A percentile compares a stretch with the other conserved stretches of the same genome.
Evolutionary conservation across 1,139 yeast species (phyloP).

Genomic region (Pichia inconspicua): DNA sequence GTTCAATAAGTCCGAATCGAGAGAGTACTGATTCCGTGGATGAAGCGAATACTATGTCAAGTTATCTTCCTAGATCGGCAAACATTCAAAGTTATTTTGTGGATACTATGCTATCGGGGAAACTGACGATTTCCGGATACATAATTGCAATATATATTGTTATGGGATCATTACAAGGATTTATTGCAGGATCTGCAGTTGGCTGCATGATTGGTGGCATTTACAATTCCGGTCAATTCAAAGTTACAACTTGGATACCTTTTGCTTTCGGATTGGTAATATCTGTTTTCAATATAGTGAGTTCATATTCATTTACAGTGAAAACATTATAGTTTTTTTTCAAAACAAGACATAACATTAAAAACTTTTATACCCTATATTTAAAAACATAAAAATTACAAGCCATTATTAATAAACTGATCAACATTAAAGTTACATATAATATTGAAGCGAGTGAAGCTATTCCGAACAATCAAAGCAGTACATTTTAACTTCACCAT

Average conservation of each 20-base stretch:
- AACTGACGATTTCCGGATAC: slow-evolving; percentile 10
- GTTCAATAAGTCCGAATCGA: slow-evolving; percentile 4
- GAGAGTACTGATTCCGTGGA: neutral
- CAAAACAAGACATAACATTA: neutral
- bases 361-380: neutral
- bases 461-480: slow-evolving; percentile 47
- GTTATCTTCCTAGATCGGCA: neutral
- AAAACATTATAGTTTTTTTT: slow-evolving; percentile 18
- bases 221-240: slow-evolving; percentile 67
- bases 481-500: slow-evolving; percentile 75
- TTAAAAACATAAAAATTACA: neutral
- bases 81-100: slow-evolving; percentile 8
- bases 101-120: slow-evolving; percentile 6
- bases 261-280: slow-evolving; percentile 68
- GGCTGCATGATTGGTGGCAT: slow-evolving; percentile 64
- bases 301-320: slow-evolving; percentile 52
- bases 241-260: slow-evolving; percentile 94
- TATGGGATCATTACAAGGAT: slow-evolving; percentile 57
- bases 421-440: neutral
- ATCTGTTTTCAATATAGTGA: slow-evolving; percentile 55
- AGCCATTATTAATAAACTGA: neutral
- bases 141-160: slow-evolving; percentile 38
- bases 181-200: slow-evolving; percentile 63
- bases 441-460: neutral
- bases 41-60: slow-evolving; percentile 1